Conservation (phyloP, 2,329 filamentous ascomycete species). For the Cercospora sesami region DNA sequence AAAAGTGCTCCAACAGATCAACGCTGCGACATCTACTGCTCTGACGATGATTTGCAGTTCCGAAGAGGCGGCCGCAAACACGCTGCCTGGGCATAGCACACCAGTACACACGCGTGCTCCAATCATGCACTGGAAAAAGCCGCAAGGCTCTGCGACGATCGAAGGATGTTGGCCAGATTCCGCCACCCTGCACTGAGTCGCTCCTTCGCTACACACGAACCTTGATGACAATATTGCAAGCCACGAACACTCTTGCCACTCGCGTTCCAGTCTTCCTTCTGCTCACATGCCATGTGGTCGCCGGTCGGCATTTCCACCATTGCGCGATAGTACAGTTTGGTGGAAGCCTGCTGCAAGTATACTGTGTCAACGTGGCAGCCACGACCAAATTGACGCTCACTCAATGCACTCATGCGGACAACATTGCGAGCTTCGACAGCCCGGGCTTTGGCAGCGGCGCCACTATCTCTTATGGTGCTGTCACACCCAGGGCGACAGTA, state of each 20-base stretch:
- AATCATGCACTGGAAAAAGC: background rate
- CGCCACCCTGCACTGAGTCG: background rate
- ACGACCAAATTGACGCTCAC: background rate
- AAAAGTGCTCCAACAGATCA: background rate
- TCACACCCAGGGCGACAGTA: background rate
- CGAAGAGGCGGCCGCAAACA: background rate
- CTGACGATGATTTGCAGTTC: background rate
- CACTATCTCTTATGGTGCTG: background rate
- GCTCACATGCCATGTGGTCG: background rate
- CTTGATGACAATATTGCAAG: background rate
- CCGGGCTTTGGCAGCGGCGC: too few relatives aligned
- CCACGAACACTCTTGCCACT: background rate
- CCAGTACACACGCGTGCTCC: background rate
- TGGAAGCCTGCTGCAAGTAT: background rate
- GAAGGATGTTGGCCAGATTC: background rate
- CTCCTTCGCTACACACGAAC: constrained; percentile 1
- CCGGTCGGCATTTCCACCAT: background rate
- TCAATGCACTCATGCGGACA: background rate
- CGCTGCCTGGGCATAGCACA: background rate
- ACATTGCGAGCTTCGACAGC: background rate
- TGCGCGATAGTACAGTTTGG: background rate
- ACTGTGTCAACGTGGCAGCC: background rate
- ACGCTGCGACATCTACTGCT: background rate
- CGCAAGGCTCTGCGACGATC: background rate
- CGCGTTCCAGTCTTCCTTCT: background rate